Evolutionary conservation across 2,329 filamentous ascomycete genomes (phyloP).

Genomic region (Amesomyces nigricolor): DNA sequence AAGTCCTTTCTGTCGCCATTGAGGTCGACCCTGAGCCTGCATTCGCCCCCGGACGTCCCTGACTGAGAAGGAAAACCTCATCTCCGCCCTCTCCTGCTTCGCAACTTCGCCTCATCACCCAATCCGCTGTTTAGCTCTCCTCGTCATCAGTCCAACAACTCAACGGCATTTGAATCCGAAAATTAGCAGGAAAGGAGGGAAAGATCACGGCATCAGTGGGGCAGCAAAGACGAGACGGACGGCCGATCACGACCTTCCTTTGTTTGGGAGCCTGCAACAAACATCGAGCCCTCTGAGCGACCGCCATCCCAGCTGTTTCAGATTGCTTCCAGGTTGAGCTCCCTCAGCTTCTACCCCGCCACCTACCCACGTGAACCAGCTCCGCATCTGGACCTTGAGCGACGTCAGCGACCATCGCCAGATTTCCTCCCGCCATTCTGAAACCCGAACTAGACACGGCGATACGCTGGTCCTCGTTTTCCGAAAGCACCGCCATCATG

Average conservation of each 20-base stretch:
- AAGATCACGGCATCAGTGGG: not conserved
- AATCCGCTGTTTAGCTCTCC: not conserved
- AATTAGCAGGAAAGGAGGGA: not conserved
- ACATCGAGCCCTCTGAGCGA: not conserved
- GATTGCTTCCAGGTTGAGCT: not conserved
- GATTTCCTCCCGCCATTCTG: not conserved
- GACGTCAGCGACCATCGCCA: slow-evolving; percentile 8
- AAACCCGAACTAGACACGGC: not conserved
- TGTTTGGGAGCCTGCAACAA: not conserved
- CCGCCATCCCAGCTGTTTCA: slow-evolving; percentile 1
- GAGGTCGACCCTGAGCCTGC: not conserved
- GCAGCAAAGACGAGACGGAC: not conserved
- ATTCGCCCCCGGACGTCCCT: not conserved
- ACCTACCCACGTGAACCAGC: not conserved
- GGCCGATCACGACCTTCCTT: not conserved
- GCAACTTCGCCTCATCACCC: not conserved
- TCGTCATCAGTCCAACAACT: not conserved
- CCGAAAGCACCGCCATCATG: slow-evolving; percentile 40
- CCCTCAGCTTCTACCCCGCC: slow-evolving; percentile 4
- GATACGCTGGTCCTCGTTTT: not conserved
- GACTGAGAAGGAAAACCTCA: not conserved
- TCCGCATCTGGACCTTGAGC: slow-evolving; percentile 4
- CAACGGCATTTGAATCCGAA: not conserved
- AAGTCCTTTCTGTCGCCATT: not conserved
- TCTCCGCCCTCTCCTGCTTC: not conserved